Conservation (phyloP, 306 rosid species). For the barrel medic (Medicago truncatula) region DNA sequence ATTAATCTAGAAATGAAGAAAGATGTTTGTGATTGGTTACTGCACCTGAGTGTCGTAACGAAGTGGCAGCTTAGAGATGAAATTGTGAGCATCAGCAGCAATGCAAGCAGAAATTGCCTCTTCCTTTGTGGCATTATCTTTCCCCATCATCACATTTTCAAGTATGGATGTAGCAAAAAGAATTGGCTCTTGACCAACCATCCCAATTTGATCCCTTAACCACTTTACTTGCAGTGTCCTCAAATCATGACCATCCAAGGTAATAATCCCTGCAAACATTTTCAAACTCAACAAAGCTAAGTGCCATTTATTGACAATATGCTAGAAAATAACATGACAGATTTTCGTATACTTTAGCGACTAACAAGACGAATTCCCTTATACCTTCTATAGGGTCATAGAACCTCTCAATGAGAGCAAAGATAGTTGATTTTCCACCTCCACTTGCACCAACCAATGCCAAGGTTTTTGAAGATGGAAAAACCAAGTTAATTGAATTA, state of each 20-base stretch:
- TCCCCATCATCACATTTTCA: conserved; percentile 94
- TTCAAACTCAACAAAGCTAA: conserved; percentile 36
- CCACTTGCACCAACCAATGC: conserved; percentile 93
- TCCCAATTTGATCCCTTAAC: conserved; percentile 88
- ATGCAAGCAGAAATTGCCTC: conserved; percentile 85
- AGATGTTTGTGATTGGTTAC: neutral
- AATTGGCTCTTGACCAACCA: conserved; percentile 90
- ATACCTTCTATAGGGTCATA: conserved; percentile 78
- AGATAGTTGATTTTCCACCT: conserved; percentile 90
- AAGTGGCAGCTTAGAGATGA: conserved; percentile 75
- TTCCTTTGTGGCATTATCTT: conserved; percentile 71
- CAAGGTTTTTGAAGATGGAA: conserved; percentile 72
- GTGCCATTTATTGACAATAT: neutral
- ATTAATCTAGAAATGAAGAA: conserved; percentile 14
- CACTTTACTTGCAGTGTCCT: conserved; percentile 79
- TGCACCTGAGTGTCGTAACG: conserved; percentile 86
- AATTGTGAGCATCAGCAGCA: conserved; percentile 81
- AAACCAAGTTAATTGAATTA: conserved; percentile 61
- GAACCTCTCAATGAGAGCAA: conserved; percentile 90
- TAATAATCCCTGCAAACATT: conserved; percentile 62
- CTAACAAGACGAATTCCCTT: neutral
- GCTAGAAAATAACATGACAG: neutral
- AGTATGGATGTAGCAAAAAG: conserved; percentile 81
- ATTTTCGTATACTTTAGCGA: neutral
- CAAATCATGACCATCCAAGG: conserved; percentile 82